Conservation (phyloP, 331 rosid genomes). For the Phaseolus coccineus region DNA sequence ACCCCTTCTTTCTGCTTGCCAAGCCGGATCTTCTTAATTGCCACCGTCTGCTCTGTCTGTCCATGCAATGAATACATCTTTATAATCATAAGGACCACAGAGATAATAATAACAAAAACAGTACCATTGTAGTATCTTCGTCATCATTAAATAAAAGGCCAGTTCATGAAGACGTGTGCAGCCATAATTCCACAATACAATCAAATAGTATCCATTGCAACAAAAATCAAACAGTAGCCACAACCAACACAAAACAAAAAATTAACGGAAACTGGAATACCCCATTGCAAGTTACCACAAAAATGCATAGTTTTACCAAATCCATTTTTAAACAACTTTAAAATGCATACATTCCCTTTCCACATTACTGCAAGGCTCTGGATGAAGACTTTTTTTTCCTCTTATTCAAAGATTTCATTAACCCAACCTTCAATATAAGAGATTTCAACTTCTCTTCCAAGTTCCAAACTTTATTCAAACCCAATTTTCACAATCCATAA, state of each 20-base stretch:
- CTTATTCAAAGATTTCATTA: constrained; percentile 3
- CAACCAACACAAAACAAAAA: background rate
- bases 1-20: constrained; percentile 98
- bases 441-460: constrained; percentile 12
- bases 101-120: background rate
- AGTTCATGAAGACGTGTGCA: constrained; percentile 21
- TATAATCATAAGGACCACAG: constrained; percentile 41
- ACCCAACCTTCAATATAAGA: background rate
- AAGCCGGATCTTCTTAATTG: constrained; percentile 92
- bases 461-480: constrained; percentile 10
- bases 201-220: constrained; percentile 1
- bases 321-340: background rate
- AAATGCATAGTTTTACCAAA: background rate
- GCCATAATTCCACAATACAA: constrained; percentile 22
- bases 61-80: constrained; percentile 46
- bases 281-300: constrained; percentile 21
- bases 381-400: background rate
- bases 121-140: background rate
- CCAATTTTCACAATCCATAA: constrained; percentile 5
- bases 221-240: constrained; percentile 13
- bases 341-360: background rate
- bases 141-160: constrained; percentile 24
- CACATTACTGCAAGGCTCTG: constrained; percentile 9
- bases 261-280: background rate
- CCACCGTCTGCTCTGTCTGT: constrained; percentile 93